These are phyloP conservation scores for Eutypella sp. DNA, from an alignment of 2,329 filamentous ascomycete genomes.

Conservation along the genomic window DNA sequence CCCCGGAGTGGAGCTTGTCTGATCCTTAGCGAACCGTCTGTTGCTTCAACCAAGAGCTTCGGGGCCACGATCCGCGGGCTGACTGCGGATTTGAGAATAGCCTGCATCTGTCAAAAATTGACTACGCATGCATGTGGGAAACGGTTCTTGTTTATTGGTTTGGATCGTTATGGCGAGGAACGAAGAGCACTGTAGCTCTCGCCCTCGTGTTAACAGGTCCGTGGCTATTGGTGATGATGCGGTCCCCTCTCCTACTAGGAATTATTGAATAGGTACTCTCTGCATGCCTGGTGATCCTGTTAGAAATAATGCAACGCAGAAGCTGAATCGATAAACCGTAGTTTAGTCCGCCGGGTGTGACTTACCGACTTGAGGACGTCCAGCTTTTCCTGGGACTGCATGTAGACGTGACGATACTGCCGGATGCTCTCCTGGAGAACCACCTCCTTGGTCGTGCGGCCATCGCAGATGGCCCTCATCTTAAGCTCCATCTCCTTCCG, in stretches of 20 bases:
- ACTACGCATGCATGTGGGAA: not conserved
- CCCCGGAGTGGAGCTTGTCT: too few species aligned
- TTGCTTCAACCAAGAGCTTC: too few species aligned
- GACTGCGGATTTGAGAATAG: not conserved
- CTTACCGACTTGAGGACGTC: slow-evolving; percentile 59
- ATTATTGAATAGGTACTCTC: slow-evolving; percentile 47
- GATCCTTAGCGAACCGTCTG: too few species aligned
- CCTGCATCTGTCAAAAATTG: not conserved
- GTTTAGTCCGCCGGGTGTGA: slow-evolving; percentile 17
- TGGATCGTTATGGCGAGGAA: too few species aligned
- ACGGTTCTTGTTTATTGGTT: not conserved
- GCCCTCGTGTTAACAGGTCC: slow-evolving; percentile 4
- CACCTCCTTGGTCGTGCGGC: slow-evolving; percentile 65
- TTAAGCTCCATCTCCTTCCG: slow-evolving; percentile 96
- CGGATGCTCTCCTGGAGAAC: slow-evolving; percentile 80
- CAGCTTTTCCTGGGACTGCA: slow-evolving; percentile 73
- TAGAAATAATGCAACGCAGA: too few species aligned
- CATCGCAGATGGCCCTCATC: slow-evolving; percentile 96
- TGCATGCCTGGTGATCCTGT: slow-evolving; percentile 40
- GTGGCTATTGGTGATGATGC: slow-evolving; percentile 1
- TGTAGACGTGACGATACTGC: slow-evolving; percentile 83
- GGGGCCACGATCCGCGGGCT: not conserved
- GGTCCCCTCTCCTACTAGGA: slow-evolving; percentile 13
- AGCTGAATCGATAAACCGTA: not conserved
- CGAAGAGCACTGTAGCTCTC: too few species aligned